A percentile compares a stretch with the other conserved stretches of the same genome.
These are phyloP conservation scores for Lichtheimia corymbifera DNA, from an alignment of 371 early-diverging fungal species.

Conservation along the genomic window DNA sequence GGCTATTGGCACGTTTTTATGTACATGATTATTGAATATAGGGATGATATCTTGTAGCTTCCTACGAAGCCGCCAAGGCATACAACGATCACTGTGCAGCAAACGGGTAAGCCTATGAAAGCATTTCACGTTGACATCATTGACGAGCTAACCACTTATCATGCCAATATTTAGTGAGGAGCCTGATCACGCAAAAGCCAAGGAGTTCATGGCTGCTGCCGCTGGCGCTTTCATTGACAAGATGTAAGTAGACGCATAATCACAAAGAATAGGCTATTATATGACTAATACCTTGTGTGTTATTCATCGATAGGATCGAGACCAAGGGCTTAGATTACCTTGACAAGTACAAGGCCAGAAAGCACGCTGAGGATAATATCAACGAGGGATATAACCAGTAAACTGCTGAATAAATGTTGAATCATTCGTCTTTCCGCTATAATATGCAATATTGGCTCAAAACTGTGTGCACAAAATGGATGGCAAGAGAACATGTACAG, in stretches of 20 bases:
- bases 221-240: constrained; percentile 36
- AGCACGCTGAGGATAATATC: constrained; percentile 41
- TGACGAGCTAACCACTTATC: background rate
- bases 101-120: constrained; percentile 21
- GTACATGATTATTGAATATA: background rate
- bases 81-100: constrained; percentile 49
- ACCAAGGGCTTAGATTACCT: constrained; percentile 55
- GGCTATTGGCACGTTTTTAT: background rate
- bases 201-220: constrained; percentile 55
- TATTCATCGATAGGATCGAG: constrained; percentile 26
- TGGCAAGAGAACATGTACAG: too few relatives aligned
- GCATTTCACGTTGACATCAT: background rate
- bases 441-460: too few relatives aligned
- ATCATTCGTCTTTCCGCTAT: too few relatives aligned
- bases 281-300: background rate
- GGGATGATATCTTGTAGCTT: constrained; percentile 19
- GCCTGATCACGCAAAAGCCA: constrained; percentile 43
- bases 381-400: constrained; percentile 26
- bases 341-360: constrained; percentile 48
- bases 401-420: too few relatives aligned
- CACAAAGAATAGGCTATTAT: background rate
- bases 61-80: constrained; percentile 48
- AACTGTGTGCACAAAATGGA: too few relatives aligned
- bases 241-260: background rate
- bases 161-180: constrained; percentile 21